Evolutionary conservation across 225 moss, liverwort and hornwort genomes (phyloP).

Genomic region (Asterella californica): DNA sequence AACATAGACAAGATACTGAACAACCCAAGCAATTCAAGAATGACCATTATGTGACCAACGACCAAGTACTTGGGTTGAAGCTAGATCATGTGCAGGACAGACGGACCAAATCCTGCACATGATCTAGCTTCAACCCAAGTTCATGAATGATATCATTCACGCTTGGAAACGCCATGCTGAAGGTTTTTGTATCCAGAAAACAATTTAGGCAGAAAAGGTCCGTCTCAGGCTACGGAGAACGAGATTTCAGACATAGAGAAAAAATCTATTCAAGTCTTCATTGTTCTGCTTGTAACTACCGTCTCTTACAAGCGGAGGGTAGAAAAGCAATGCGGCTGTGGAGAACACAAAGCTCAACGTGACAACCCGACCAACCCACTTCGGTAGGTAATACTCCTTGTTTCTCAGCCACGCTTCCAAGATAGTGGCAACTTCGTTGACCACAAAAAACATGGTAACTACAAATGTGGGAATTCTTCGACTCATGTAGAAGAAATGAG

Average conservation of each 20-base stretch:
- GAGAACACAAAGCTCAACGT: constrained; percentile 58
- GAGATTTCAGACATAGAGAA: constrained; percentile 12
- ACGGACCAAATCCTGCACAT: no score
- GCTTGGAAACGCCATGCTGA: no score
- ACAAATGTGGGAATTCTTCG: constrained; percentile 51
- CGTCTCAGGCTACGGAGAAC: neutral
- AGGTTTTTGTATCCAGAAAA: no score
- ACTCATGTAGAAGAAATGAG: constrained; percentile 63
- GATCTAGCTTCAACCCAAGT: no score
- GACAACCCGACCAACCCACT: no score
- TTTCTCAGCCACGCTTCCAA: constrained; percentile 40
- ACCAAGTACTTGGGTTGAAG: no score
- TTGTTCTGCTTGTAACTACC: constrained; percentile 33
- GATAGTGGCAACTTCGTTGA: constrained; percentile 49
- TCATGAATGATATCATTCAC: no score
- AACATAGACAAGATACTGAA: no score
- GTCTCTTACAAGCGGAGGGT: constrained; percentile 42
- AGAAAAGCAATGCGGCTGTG: constrained; percentile 60
- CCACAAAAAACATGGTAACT: constrained; percentile 57
- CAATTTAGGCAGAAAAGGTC: neutral
- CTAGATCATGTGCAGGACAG: no score
- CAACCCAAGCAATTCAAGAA: no score
- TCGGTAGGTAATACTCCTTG: constrained; percentile 26
- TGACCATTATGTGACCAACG: no score
- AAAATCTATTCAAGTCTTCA: constrained; percentile 41